These are phyloP conservation scores for Aquanectria penicillioides DNA, from an alignment of 2,329 filamentous ascomycete genomes.

Conservation along the genomic window DNA sequence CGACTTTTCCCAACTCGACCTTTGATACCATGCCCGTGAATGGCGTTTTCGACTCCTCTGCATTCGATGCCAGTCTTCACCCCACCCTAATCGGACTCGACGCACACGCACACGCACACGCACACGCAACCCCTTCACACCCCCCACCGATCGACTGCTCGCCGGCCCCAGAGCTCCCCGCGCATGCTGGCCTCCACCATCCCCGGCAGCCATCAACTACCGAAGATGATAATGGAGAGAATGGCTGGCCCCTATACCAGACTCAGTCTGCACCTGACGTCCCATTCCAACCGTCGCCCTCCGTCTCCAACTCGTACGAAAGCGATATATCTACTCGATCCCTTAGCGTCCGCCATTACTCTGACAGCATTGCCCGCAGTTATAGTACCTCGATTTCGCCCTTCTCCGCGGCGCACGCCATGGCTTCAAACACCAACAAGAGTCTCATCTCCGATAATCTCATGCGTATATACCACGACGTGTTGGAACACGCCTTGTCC, in stretches of 20 bases:
- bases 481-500: slow-evolving; percentile 61
- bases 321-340: slow-evolving; percentile 40
- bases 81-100: slow-evolving; percentile 35
- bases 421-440: slow-evolving; percentile 41
- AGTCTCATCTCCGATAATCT: slow-evolving; percentile 41
- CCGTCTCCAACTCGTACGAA: slow-evolving; percentile 41
- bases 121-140: slow-evolving; percentile 31
- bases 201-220: slow-evolving; percentile 29
- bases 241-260: slow-evolving; percentile 39
- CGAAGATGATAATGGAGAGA: slow-evolving; percentile 40
- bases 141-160: slow-evolving; percentile 34
- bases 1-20: slow-evolving; percentile 34
- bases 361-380: slow-evolving; percentile 38
- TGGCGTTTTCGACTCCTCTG: slow-evolving; percentile 37
- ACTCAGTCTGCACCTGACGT: slow-evolving; percentile 35
- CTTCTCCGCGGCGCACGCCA: slow-evolving; percentile 39
- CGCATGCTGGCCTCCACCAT: slow-evolving; percentile 24
- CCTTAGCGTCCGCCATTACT: slow-evolving; percentile 38
- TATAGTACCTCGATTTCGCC: slow-evolving; percentile 41
- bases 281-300: slow-evolving; percentile 40
- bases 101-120: slow-evolving; percentile 29
- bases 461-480: slow-evolving; percentile 61
- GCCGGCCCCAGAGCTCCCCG: slow-evolving; percentile 32
- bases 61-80: slow-evolving; percentile 38
- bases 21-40: slow-evolving; percentile 40